Evolutionary conservation across 257 asterid genomes (phyloP), one percentile per base, ranked within the genome.

Genomic region (Paraleonurus japonicus): DNA sequence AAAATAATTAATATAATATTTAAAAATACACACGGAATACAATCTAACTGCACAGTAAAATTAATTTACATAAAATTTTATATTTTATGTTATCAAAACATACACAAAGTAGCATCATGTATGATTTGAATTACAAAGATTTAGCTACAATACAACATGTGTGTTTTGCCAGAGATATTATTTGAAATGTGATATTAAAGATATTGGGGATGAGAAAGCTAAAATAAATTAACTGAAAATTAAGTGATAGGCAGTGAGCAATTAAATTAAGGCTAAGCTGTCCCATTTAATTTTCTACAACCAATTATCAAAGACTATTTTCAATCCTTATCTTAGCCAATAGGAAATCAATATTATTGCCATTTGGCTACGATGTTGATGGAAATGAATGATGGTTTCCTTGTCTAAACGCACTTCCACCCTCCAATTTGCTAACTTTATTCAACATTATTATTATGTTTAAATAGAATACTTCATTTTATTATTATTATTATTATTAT

Each of bases 341-440:
- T 43, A 43, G 19, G 51, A 43, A 4, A 13, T 43, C 17, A 43
- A 26, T 74, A 65, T 10, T n/a, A 65, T 43, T 58, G 50, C 15
- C 47, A 61, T 50, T 45, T 33, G 63, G 2, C 69, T 47, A 45
- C n/a, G 65, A 75, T 35, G 65, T 50, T 50, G 79, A 68, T 26
- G 13, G 28, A 61, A 69, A 11, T 33, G n/a, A 35, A 60, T 26
- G 70, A 67, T 75, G 74, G 59, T 20, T 64, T 64, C 67, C 60
- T 50, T 73, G 71, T 63, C 62, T 61, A n/a, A 65, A 24, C 67
- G 39, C 78, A 74, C 73, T 50, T 16, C 23, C 22, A n/a, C 57
- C 54, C 22, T 48, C 17, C 57, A 16, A 16, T 50, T 50, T 17
- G 57, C 57, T 35, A 35, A 35, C 17, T 16, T 6, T n/a, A 50